phyloP scores from a whole-genome alignment of 2,329 filamentous ascomycete species.

The Endothia cerciana region DNA sequence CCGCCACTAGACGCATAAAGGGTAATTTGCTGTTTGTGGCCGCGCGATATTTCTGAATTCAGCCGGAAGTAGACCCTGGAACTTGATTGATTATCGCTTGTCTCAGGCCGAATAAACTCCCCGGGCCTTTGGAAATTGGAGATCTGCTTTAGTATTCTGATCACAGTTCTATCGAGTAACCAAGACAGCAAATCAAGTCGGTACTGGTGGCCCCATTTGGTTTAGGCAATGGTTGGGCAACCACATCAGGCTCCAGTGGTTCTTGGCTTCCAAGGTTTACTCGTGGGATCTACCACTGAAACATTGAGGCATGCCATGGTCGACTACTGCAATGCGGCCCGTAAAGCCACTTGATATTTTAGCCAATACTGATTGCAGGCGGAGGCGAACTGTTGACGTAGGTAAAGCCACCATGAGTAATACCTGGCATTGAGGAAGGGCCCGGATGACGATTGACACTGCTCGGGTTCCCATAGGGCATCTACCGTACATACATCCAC shows the following conservation, averaged over 20 bases:
- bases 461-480: too few species aligned
- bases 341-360: conserved; percentile 17
- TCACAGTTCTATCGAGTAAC: conserved; percentile 4
- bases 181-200: conserved; percentile 1
- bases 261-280: conserved; percentile 1
- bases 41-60: background rate
- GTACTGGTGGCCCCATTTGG: conserved; percentile 27
- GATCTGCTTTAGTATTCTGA: conserved; percentile 6
- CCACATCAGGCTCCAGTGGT: background rate
- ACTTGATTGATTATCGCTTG: background rate
- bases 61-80: background rate
- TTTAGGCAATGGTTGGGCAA: conserved; percentile 18
- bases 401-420: background rate
- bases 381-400: background rate
- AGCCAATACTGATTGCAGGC: conserved; percentile 16
- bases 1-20: background rate
- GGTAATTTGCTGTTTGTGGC: background rate
- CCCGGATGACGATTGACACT: background rate
- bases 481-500: background rate
- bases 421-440: background rate
- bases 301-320: background rate
- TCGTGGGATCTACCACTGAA: too few species aligned
- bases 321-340: conserved; percentile 16
- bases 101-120: background rate
- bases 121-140: background rate